A percentile compares a stretch with the other conserved stretches of the same genome.
Evolutionary conservation across 495 filamentous ascomycete genomes (phyloP).

Genomic region (Aspergillus avenaceus): DNA sequence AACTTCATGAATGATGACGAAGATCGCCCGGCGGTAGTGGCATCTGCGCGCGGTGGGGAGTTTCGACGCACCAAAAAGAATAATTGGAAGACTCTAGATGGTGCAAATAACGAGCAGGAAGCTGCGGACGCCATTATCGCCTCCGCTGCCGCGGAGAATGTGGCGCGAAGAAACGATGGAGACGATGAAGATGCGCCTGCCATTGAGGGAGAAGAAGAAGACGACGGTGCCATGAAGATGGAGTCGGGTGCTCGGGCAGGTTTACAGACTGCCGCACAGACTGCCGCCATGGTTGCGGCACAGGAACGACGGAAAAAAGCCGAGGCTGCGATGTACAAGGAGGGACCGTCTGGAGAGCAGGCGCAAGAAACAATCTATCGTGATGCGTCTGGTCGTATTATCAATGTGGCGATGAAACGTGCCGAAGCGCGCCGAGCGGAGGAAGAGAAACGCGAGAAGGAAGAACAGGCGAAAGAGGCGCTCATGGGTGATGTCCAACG

Average conservation of each 20-base stretch:
- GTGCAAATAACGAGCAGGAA: constrained; percentile 48
- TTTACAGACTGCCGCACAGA: constrained; percentile 75
- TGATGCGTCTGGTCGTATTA: constrained; percentile 85
- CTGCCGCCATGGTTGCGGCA: constrained; percentile 70
- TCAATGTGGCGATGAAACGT: constrained; percentile 85
- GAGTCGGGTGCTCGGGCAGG: constrained; percentile 81
- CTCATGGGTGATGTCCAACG: constrained; percentile 83
- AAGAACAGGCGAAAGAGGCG: constrained; percentile 56
- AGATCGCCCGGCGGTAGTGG: constrained; percentile 41
- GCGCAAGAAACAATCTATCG: constrained; percentile 83
- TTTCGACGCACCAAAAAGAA: constrained; percentile 77
- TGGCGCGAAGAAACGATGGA: constrained; percentile 27
- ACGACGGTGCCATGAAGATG: constrained; percentile 50
- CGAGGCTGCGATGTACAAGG: constrained; percentile 39
- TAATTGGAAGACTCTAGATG: constrained; percentile 69
- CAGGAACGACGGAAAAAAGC: constrained; percentile 53
- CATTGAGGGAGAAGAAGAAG: constrained; percentile 26
- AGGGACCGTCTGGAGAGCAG: constrained; percentile 30
- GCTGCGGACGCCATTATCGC: constrained; percentile 82
- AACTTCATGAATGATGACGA: constrained; percentile 45
- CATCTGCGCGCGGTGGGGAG: constrained; percentile 52
- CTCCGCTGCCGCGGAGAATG: constrained; percentile 62
- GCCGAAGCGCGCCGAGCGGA: constrained; percentile 74
- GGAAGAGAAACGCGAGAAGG: constrained; percentile 64
- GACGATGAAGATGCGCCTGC: constrained; percentile 45